Evolutionary conservation across 331 rosid genomes (phyloP), one percentile per base, ranked within the genome.

Genomic region (Dryas integrifolia): DNA sequence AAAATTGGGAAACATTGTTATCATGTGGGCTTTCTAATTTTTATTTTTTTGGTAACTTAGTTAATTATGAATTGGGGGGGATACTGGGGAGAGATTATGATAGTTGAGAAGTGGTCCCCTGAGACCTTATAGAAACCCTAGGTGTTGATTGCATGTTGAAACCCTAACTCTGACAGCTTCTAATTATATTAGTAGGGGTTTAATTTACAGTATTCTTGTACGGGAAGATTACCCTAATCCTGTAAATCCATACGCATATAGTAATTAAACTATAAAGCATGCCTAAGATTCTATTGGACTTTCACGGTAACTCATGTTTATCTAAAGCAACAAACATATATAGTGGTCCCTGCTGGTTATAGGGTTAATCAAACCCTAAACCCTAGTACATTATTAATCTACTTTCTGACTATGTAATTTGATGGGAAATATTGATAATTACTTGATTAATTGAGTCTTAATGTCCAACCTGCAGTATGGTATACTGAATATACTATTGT

Each of bases 81-180:
- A 60, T 21, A 21, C 24, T 21, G 24, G 46, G 10, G 61, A 59
- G 46, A 59, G 24, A 13, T 7, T 14, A 47, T 43, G 56, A 47
- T 76, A 77, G 94, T 88, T 86, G 92, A 90, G 69, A 89, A 87
- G 96, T 87, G 96, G 96, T 85, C 92, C 92, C 65, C 58, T 21
- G 49, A 2, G 10, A 63, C 8, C n/a, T n/a, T 59, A 18, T 10
- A 65, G 53, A 21, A 45, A 65, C 94, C 76, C 75, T 51, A 69
- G 67, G 68, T n/a, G 45, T 68, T 50, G 38, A 38, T 49, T 57
- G 65, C 56, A 52, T 57, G 70, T 12, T 68, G 64, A 82, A 85
- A 74, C 79, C 84, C 88, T 72, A 83, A 79, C 73, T 79, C 88
- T 77, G 83, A 86, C 82, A 76, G 21, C 9, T 75, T 75, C 65